Evolutionary conservation across 2,329 filamentous ascomycete species (phyloP).

Genomic region (Fusarium pseudograminearum): DNA sequence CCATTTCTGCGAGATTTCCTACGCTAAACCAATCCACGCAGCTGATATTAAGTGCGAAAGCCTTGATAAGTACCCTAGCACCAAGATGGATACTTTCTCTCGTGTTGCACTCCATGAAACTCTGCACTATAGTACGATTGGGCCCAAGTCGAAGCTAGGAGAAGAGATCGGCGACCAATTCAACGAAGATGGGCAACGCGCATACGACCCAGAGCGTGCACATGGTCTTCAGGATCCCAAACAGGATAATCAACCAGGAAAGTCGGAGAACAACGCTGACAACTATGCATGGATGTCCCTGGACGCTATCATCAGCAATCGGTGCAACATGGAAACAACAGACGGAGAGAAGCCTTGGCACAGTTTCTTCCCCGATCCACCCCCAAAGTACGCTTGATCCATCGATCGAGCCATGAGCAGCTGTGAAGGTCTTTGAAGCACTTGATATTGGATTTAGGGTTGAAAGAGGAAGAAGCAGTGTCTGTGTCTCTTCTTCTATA

Average conservation of each 20-base stretch:
- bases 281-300: background rate
- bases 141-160: rapidly evolving
- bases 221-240: background rate
- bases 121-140: background rate
- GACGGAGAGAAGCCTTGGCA: background rate
- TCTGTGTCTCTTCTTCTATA: background rate
- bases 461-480: background rate
- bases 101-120: background rate
- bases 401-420: too few relatives aligned
- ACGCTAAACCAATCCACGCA: background rate
- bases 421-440: background rate
- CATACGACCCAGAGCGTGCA: background rate
- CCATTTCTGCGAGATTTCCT: background rate
- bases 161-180: background rate
- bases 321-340: background rate
- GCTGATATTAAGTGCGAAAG: background rate
- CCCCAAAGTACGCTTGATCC: background rate
- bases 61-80: background rate
- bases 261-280: background rate
- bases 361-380: background rate
- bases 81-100: background rate
- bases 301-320: background rate
- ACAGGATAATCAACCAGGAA: background rate
- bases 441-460: background rate
- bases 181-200: rapidly evolving